Conservation (phyloP, 768 basidiomycete genomes). For the Lyophyllum decastes region DNA sequence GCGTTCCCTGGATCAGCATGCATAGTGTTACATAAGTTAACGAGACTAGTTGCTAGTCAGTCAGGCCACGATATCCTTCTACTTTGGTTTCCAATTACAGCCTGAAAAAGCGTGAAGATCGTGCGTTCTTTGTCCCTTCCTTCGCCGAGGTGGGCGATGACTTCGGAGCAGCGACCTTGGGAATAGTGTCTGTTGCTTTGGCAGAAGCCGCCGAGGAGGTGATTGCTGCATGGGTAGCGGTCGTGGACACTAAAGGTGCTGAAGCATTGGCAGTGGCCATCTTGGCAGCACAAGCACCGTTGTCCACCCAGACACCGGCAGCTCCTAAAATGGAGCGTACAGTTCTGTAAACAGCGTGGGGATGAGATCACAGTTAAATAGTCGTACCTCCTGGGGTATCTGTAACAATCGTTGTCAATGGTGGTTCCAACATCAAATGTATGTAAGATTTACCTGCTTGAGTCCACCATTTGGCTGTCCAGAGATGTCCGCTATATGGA, state of each 20-base stretch:
- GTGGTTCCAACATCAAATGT: background rate
- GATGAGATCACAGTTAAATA: background rate
- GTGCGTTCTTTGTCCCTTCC: background rate
- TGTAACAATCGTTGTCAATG: background rate
- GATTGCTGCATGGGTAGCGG: background rate
- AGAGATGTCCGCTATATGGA: constrained; percentile 42
- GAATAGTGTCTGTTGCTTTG: constrained; percentile 8
- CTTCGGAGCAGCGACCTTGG: constrained; percentile 2
- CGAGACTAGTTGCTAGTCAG: background rate
- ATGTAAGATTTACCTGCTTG: constrained; percentile 31
- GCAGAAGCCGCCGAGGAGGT: background rate
- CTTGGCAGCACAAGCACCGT: constrained; percentile 28
- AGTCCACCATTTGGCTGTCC: constrained; percentile 53
- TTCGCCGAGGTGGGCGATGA: background rate
- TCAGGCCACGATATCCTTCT: background rate
- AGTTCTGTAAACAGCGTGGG: background rate
- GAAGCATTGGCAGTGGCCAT: background rate
- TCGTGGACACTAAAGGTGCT: background rate
- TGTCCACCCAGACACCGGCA: constrained; percentile 35
- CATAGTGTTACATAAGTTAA: too few relatives aligned
- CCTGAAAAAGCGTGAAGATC: constrained; percentile 15
- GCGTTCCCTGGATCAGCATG: too few relatives aligned
- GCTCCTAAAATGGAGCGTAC: constrained; percentile 17
- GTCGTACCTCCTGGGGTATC: constrained; percentile 33
- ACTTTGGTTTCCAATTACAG: background rate